These are phyloP conservation scores for Aspergillus incahuasiensis DNA, from an alignment of 495 filamentous ascomycete species.

Conservation along the genomic window DNA sequence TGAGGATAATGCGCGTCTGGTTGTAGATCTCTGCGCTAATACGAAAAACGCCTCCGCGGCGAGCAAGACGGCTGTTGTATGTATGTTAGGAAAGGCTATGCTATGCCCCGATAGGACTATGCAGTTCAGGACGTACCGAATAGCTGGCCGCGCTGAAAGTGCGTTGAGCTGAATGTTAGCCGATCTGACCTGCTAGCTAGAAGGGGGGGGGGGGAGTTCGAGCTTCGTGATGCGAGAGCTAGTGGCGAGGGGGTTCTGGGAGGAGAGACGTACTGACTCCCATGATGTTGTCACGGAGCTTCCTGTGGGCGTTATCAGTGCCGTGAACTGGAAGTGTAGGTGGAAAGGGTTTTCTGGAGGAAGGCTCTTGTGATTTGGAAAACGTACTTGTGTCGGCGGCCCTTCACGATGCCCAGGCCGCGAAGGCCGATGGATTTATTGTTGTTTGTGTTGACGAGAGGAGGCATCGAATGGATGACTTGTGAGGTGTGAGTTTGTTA, in stretches of 20 bases:
- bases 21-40: slow-evolving; percentile 70
- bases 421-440: background rate
- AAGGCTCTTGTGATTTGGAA: background rate
- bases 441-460: background rate
- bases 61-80: slow-evolving; percentile 63
- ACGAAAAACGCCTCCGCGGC: slow-evolving; percentile 72
- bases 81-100: background rate
- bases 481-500: no score
- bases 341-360: slow-evolving; percentile 33
- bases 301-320: slow-evolving; percentile 34
- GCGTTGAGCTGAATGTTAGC: no score
- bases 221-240: no score
- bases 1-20: slow-evolving; percentile 54
- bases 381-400: background rate
- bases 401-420: background rate
- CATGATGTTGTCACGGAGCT: slow-evolving; percentile 56
- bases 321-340: background rate
- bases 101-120: background rate
- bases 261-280: slow-evolving; percentile 65
- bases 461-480: no score
- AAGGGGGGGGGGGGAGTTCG: background rate
- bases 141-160: slow-evolving; percentile 62
- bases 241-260: no score
- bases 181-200: no score
- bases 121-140: slow-evolving; percentile 48